These are phyloP conservation scores for Tulasnella calospora DNA, from an alignment of 768 basidiomycete species.

Conservation along the genomic window DNA sequence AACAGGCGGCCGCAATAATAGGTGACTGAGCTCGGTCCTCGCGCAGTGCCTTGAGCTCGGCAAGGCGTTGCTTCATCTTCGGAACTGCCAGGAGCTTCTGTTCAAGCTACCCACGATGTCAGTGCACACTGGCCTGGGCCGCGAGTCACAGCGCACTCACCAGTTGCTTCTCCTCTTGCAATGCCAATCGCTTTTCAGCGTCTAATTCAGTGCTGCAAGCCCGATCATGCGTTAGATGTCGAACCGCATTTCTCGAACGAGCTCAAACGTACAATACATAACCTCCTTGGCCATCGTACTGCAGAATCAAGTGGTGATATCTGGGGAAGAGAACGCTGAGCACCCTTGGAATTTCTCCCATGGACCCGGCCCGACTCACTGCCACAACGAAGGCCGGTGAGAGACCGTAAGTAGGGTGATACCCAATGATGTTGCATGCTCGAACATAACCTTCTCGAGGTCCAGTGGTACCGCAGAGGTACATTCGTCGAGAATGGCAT, in stretches of 20 bases:
- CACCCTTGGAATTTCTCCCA: not conserved
- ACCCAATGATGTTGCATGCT: constrained; percentile 75
- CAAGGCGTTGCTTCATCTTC: constrained; percentile 71
- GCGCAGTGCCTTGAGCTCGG: constrained; percentile 53
- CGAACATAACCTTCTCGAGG: constrained; percentile 93
- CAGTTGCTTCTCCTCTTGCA: constrained; percentile 92
- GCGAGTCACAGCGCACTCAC: constrained; percentile 4
- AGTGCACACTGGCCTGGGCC: not conserved
- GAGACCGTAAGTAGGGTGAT: constrained; percentile 94
- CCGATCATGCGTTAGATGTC: constrained; percentile 15
- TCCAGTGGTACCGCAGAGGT: constrained; percentile 91
- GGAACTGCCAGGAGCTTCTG: constrained; percentile 84
- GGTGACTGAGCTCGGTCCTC: constrained; percentile 31
- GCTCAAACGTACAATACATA: constrained; percentile 76
- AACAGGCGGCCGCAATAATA: not conserved
- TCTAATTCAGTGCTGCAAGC: constrained; percentile 72
- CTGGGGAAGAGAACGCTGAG: constrained; percentile 28
- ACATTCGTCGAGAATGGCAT: constrained; percentile 94
- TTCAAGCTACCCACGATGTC: constrained; percentile 46
- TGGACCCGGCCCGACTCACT: constrained; percentile 37
- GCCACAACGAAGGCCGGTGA: constrained; percentile 91
- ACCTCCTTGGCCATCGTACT: constrained; percentile 91
- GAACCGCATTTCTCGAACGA: not conserved
- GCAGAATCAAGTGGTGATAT: constrained; percentile 77
- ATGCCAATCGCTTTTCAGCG: constrained; percentile 78